Percentiles rank a stretch among this genome's conserved stretches.
phyloP scores from a whole-genome alignment of 1,139 yeast genomes.

The Saccharomycopsis hybrid region DNA sequence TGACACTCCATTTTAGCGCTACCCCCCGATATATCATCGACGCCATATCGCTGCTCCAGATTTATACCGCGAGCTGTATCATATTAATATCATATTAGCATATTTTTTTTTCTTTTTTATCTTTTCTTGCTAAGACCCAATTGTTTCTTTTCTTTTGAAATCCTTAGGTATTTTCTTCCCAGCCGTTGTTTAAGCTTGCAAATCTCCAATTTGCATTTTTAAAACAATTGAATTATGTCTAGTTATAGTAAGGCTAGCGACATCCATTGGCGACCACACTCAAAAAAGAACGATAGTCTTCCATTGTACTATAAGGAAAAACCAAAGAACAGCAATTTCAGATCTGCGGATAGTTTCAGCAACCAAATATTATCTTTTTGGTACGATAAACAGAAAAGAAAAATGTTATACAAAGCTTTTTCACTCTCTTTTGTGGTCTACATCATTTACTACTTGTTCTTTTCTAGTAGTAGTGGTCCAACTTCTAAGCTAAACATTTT shows the following conservation, averaged over 20 bases:
- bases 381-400: slow-evolving; percentile 2
- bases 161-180: too few relatives aligned
- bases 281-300: background rate
- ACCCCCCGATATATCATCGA: too few relatives aligned
- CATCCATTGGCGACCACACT: slow-evolving; percentile 10
- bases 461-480: background rate
- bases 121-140: too few relatives aligned
- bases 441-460: slow-evolving; percentile 4
- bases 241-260: background rate
- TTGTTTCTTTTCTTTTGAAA: too few relatives aligned
- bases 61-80: too few relatives aligned
- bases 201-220: background rate
- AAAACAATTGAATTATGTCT: background rate
- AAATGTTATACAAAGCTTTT: slow-evolving; percentile 6
- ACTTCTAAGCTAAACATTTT: background rate
- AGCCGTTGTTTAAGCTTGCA: too few relatives aligned
- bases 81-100: too few relatives aligned
- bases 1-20: too few relatives aligned
- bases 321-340: slow-evolving; percentile 5
- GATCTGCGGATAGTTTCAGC: background rate
- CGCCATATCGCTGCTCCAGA: too few relatives aligned
- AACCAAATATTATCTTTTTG: background rate
- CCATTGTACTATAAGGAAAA: slow-evolving; percentile 11
- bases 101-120: too few relatives aligned
- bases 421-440: slow-evolving; percentile 2